These are phyloP conservation scores for Yamadazyma takamatsuzukensis DNA, from an alignment of 805 yeast genomes.

Conservation along the genomic window DNA sequence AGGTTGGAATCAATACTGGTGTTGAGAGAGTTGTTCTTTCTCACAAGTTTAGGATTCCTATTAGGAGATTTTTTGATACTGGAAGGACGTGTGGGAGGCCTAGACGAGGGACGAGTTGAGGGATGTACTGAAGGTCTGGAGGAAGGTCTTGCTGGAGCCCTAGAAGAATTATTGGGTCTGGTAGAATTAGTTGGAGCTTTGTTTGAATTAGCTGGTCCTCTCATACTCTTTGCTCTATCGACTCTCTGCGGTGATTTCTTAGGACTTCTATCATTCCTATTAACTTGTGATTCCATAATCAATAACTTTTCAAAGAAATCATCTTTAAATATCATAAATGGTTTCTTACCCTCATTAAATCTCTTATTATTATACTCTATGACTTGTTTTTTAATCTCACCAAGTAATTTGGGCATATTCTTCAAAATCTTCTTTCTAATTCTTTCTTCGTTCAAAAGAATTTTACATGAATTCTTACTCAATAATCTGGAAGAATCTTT, in stretches of 20 bases:
- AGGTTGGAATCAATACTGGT: too few relatives aligned
- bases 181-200: conserved; percentile 1
- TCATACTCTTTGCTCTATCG: conserved; percentile 5
- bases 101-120: too few relatives aligned
- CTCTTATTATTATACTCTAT: conserved; percentile 43
- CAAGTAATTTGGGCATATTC: conserved; percentile 62
- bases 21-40: neutral
- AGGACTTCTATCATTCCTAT: conserved; percentile 8
- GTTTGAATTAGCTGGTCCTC: neutral
- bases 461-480: conserved; percentile 72
- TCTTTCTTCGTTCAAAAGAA: conserved; percentile 76
- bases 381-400: conserved; percentile 47
- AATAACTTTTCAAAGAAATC: conserved; percentile 40
- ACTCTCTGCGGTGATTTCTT: conserved; percentile 5
- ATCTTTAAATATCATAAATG: conserved; percentile 44
- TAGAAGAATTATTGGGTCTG: conserved; percentile 3
- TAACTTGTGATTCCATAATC: conserved; percentile 27
- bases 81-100: too few relatives aligned
- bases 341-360: conserved; percentile 15
- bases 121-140: too few relatives aligned
- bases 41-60: too few relatives aligned
- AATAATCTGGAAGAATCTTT: conserved; percentile 78
- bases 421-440: conserved; percentile 64
- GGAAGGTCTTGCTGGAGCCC: conserved; percentile 10
- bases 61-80: too few relatives aligned